phyloP scores from a whole-genome alignment of 441 rosid species.

The Mallotus repandus region DNA sequence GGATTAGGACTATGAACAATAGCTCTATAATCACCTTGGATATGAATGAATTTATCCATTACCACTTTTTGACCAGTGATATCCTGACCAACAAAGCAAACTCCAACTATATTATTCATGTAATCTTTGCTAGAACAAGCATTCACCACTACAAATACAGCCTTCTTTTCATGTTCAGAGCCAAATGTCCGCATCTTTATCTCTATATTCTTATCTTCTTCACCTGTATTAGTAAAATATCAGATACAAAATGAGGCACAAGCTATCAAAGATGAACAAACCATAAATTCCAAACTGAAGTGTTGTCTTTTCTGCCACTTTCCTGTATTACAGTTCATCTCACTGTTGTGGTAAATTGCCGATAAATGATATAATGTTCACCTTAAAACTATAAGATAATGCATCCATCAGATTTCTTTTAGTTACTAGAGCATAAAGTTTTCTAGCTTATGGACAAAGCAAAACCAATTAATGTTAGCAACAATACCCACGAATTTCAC shows the following conservation, averaged over 20 bases:
- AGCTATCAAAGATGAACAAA: conserved; percentile 14
- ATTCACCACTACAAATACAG: conserved; percentile 82
- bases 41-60: conserved; percentile 89
- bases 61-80: conserved; percentile 84
- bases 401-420: conserved; percentile 13
- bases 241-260: conserved; percentile 7
- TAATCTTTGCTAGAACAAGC: conserved; percentile 95
- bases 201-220: conserved; percentile 89
- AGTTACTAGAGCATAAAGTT: not conserved
- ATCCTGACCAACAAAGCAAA: conserved; percentile 92
- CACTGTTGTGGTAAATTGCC: not conserved
- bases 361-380: conserved; percentile 3
- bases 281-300: conserved; percentile 17
- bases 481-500: not conserved
- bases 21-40: conserved; percentile 94
- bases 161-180: conserved; percentile 49
- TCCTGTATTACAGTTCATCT: not conserved
- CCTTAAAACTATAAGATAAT: not conserved
- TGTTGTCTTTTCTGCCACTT: not conserved
- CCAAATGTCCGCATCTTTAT: conserved; percentile 78
- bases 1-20: conserved; percentile 91
- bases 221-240: conserved; percentile 53
- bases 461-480: not conserved
- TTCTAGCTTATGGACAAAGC: not conserved
- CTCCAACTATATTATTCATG: conserved; percentile 76